Evolutionary conservation across 441 rosid genomes (phyloP).

Genomic region (Geranium incanum): DNA sequence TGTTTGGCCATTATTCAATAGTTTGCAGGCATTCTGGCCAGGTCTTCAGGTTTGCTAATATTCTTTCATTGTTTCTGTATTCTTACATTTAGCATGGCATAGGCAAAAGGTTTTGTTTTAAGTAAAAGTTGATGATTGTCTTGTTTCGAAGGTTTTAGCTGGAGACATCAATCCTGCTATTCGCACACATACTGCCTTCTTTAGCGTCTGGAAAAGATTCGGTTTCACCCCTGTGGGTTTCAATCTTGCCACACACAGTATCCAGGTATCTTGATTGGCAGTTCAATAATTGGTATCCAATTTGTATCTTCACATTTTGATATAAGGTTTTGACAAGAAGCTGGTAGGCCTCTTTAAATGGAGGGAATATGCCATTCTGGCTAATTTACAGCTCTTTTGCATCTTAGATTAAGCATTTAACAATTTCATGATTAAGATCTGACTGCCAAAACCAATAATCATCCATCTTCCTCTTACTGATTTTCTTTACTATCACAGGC

Average conservation of each 20-base stretch:
- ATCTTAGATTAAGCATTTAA: background rate
- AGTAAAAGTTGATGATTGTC: slow-evolving; percentile 16
- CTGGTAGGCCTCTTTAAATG: background rate
- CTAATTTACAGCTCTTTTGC: background rate
- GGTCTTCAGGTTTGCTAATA: slow-evolving; percentile 73
- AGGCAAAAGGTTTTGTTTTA: background rate
- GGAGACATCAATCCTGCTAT: slow-evolving; percentile 95
- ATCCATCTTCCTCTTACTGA: background rate
- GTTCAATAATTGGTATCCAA: background rate
- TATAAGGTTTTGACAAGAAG: background rate
- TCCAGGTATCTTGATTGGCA: slow-evolving; percentile 42
- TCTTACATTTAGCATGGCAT: slow-evolving; percentile 1
- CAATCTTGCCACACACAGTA: slow-evolving; percentile 72
- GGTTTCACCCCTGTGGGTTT: slow-evolving; percentile 97
- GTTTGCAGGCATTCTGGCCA: slow-evolving; percentile 99
- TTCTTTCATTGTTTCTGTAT: slow-evolving; percentile 8
- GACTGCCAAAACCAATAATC: background rate
- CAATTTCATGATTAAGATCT: background rate
- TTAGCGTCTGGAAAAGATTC: slow-evolving; percentile 87
- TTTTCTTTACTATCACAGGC: background rate
- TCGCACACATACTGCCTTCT: slow-evolving; percentile 94
- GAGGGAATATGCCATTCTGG: background rate
- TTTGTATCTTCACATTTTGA: background rate
- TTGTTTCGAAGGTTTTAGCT: slow-evolving; percentile 67
- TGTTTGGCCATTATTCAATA: slow-evolving; percentile 94